Conservation (phyloP, 352 stramenopile genomes). For the Globisporangium yorkense region DNA sequence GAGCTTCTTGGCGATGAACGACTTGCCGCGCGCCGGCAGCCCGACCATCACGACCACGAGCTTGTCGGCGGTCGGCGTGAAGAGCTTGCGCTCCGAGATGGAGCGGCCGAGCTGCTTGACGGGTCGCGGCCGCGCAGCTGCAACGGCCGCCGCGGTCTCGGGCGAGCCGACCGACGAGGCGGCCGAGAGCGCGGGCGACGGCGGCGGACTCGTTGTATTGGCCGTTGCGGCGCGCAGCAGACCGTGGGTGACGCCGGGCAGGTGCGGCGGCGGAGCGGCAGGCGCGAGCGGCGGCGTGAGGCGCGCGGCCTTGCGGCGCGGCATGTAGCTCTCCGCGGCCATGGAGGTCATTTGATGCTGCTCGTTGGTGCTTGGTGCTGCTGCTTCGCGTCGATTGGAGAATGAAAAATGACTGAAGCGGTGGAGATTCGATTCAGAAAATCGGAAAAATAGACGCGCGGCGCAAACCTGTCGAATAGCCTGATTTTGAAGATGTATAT, state of each 20-base stretch:
- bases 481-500: too few relatives aligned
- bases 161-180: conserved; percentile 6
- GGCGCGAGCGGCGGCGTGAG: conserved; percentile 7
- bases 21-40: conserved; percentile 93
- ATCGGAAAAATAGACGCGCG: background rate
- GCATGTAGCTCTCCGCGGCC: conserved; percentile 8
- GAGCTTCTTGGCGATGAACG: conserved; percentile 93
- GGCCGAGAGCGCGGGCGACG: conserved; percentile 13
- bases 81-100: conserved; percentile 70
- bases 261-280: background rate
- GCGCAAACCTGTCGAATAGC: too few relatives aligned
- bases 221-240: conserved; percentile 3
- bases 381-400: too few relatives aligned
- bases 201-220: background rate
- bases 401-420: background rate
- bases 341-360: conserved; percentile 6
- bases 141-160: background rate
- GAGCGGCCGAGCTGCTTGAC: conserved; percentile 14
- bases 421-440: background rate
- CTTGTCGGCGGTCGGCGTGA: conserved; percentile 87
- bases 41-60: conserved; percentile 95
- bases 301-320: conserved; percentile 11
- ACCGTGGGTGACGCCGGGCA: background rate
- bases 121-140: conserved; percentile 4
- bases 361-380: background rate